Conservation (phyloP, 805 yeast genomes). For the Wickerhamiella galacta region DNA sequence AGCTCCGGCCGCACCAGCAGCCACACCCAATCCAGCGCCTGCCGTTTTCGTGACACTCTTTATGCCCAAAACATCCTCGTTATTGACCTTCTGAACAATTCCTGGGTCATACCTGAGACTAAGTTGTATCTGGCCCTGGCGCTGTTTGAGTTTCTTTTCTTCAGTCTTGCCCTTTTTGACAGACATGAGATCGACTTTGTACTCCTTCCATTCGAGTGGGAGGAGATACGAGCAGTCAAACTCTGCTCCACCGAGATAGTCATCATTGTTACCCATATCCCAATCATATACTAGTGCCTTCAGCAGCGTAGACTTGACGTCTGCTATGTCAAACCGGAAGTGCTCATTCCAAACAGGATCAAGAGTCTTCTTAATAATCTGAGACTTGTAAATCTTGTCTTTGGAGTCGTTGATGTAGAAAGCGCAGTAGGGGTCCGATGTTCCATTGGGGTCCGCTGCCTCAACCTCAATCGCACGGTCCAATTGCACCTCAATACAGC, state of each 20-base stretch:
- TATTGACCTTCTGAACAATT: slow-evolving; percentile 29
- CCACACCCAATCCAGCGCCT: slow-evolving; percentile 10
- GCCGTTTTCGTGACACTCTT: slow-evolving; percentile 14
- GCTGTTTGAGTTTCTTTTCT: slow-evolving; percentile 31
- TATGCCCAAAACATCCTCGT: slow-evolving; percentile 10
- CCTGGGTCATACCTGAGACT: slow-evolving; percentile 52
- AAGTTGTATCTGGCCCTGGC: slow-evolving; percentile 45
- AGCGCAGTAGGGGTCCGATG: slow-evolving; percentile 79
- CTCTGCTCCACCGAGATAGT: slow-evolving; percentile 50
- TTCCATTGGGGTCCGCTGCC: slow-evolving; percentile 82
- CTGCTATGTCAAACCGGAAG: slow-evolving; percentile 20
- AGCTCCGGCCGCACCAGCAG: slow-evolving; percentile 19
- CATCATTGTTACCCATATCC: slow-evolving; percentile 88
- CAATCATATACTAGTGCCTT: slow-evolving; percentile 56
- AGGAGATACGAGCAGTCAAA: slow-evolving; percentile 44
- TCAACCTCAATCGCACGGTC: slow-evolving; percentile 50
- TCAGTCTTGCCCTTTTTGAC: slow-evolving; percentile 27
- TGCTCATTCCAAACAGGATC: slow-evolving; percentile 82
- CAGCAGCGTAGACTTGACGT: slow-evolving; percentile 7
- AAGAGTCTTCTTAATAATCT: slow-evolving; percentile 69
- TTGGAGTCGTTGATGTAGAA: slow-evolving; percentile 45
- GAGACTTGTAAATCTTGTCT: slow-evolving; percentile 50
- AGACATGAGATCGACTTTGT: slow-evolving; percentile 32
- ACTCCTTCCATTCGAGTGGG: slow-evolving; percentile 36
- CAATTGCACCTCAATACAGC: slow-evolving; percentile 46